phyloP scores from a whole-genome alignment of 2,329 filamentous ascomycete genomes.

The Aspergillus luchuensis region DNA sequence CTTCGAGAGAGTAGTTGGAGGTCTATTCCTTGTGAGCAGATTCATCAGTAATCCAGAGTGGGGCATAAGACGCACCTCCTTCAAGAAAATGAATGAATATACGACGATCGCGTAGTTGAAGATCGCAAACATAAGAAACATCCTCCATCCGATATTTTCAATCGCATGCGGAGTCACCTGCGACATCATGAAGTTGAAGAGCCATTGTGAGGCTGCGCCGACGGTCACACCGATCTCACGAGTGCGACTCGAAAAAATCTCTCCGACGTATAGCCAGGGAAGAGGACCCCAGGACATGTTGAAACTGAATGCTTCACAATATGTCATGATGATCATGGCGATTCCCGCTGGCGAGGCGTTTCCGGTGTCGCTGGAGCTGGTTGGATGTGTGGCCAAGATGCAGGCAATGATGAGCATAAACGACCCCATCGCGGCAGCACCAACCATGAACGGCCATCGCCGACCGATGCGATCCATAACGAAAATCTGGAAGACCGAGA shows the following conservation, averaged over 20 bases:
- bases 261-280: conserved; percentile 41
- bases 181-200: conserved; percentile 46
- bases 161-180: conserved; percentile 47
- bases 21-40: conserved; percentile 34
- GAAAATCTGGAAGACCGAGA: conserved; percentile 51
- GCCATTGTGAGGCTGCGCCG: conserved; percentile 41
- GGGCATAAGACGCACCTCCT: conserved; percentile 30
- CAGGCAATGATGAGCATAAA: conserved; percentile 57
- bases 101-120: conserved; percentile 51
- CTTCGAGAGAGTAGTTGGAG: conserved; percentile 48
- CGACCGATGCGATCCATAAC: conserved; percentile 55
- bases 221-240: conserved; percentile 39
- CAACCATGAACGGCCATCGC: conserved; percentile 51
- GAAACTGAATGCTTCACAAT: conserved; percentile 49
- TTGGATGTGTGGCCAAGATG: conserved; percentile 52
- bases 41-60: not conserved
- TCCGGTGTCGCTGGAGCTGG: conserved; percentile 33
- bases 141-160: conserved; percentile 52
- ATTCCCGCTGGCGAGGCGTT: conserved; percentile 43
- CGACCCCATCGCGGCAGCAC: conserved; percentile 53
- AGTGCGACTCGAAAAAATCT: conserved; percentile 41
- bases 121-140: conserved; percentile 54
- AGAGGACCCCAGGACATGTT: conserved; percentile 45
- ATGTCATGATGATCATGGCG: conserved; percentile 55
- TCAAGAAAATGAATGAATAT: conserved; percentile 49